Evolutionary conservation across 306 rosid genomes (phyloP), one percentile per base, ranked within the genome.

Genomic region (Prunus salicina): DNA sequence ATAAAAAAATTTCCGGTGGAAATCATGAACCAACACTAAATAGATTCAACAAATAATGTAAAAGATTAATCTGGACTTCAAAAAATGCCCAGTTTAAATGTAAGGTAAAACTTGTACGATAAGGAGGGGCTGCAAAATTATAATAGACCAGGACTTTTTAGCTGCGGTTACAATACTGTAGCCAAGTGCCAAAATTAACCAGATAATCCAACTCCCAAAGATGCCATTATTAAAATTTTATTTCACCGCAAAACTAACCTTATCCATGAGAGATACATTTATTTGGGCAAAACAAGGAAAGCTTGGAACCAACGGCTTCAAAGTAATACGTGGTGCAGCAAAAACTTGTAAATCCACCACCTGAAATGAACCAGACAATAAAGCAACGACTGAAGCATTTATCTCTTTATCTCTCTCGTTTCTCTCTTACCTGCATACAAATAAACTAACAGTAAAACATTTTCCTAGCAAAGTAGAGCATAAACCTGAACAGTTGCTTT

Each of bases 291-390:
- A 94, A 84, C 97, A 94, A 73, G 98, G 98, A 82, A 94, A 94
- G 88, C 91, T 90, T 56, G 98, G 98, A 85, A 94, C 98, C 86
- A 94, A 84, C 49, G 98, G 97, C 87, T 92, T 92, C 84, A 94
- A 81, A 82, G 98, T 90, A 60, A 94, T 83, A 32, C 97, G 96
- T 22, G 96, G 98, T 50, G 78, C 73, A 27, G 81, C 86, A 86
- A 86, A 94, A 69, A 90, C 92, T 89, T 90, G 98, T 88, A 87
- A 82, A 82, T 94, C 95, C 14, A 94, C 72, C 75, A 86, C 87
- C 98, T 94, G 90, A 77, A 79, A 88, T 60, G 43, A 62, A 13
- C 56, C 63, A 49, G 57, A 82, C 30, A 22, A 63, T 41, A 82
- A 66, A 74, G 69, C 65, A 64, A 72, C 57, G 78, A 85, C 47